Evolutionary conservation across 2,329 filamentous ascomycete species (phyloP), one percentile per base, ranked within the genome.

Genomic region (Hymenoscyphus salicellus): DNA sequence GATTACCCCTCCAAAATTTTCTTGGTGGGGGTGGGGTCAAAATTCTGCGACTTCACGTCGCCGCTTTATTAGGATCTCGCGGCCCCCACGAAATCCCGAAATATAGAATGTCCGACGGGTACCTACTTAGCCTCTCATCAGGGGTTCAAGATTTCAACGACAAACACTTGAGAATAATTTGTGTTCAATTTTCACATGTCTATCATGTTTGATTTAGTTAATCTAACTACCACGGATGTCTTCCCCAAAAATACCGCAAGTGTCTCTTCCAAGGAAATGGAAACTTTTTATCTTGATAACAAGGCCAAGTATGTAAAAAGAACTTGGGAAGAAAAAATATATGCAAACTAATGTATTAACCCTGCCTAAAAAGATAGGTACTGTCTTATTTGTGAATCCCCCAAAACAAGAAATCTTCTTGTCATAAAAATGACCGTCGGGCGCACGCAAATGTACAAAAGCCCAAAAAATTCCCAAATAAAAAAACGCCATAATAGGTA

Each of bases 401-500:
- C 2, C n/a, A 11, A 23, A 23, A 52, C 7, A 38, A 11, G 36
- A 38, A 3, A 38, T 36, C 33, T 36, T 14, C 14, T 38, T 14
- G 16, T 17, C 14, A 3, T 3, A 3, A 38, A 38, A 38, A 38
- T 5, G 36, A 38, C 36, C 14, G 36, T 11, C 46, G 14, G n/a
- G 23, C 6, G 28, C 28, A 46, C 41, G n/a, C 10, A 49, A 43
- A 52, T 23, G 23, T 52, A 26, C 20, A 52, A 14, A 14, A n/a
- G n/a, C 10, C 20, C 23, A 23, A 46, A 3, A 46, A 23, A 52
- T 16, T 14, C 46, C 46, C 23, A 14, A 11, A 26, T 23, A 23
- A 20, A 49, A 49, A 23, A 49, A 52, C n/a, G 20, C 46, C 20
- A 52, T 52, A 14, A 52, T 14, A 52, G 60, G 64, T 67, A 65